Conservation (phyloP, 2,329 filamentous ascomycete species). For the Xylariaceae sp. region DNA sequence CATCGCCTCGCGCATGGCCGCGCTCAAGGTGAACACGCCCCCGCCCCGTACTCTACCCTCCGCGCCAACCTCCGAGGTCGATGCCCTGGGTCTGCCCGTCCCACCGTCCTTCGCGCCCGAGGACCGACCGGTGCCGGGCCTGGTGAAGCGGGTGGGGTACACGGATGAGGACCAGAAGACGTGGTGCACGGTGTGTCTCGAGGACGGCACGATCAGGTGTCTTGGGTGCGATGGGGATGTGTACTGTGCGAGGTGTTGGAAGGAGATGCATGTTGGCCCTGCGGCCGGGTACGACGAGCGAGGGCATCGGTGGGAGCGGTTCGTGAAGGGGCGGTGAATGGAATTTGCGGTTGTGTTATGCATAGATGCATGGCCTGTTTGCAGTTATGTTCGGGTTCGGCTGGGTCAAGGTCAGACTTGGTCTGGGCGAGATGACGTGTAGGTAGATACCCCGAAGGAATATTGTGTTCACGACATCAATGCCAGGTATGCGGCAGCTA, state of each 20-base stretch:
- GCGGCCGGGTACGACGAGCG: slow-evolving; percentile 66
- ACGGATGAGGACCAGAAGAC: slow-evolving; percentile 68
- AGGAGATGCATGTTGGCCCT: slow-evolving; percentile 70
- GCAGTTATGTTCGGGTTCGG: too few species aligned
- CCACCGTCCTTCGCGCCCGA: slow-evolving; percentile 47
- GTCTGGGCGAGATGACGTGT: too few species aligned
- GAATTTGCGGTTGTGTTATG: too few species aligned
- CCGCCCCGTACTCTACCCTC: slow-evolving; percentile 19
- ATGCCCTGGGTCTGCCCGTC: slow-evolving; percentile 40
- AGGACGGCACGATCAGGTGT: slow-evolving; percentile 71
- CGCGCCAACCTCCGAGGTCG: slow-evolving; percentile 25
- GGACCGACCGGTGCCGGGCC: slow-evolving; percentile 34
- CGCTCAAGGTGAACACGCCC: slow-evolving; percentile 36
- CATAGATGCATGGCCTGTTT: too few species aligned
- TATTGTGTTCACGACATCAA: too few species aligned
- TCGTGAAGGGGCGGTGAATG: slow-evolving; percentile 30
- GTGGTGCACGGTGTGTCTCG: slow-evolving; percentile 81
- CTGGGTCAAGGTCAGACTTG: too few species aligned
- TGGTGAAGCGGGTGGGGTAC: slow-evolving; percentile 39
- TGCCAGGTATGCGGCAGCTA: too few species aligned
- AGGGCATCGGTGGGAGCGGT: slow-evolving; percentile 63
- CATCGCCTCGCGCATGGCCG: slow-evolving; percentile 49
- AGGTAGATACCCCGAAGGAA: too few species aligned
- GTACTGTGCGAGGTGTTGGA: slow-evolving; percentile 77
- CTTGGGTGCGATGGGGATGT: slow-evolving; percentile 66